A percentile compares a stretch with the other conserved stretches of the same genome.
Evolutionary conservation across 768 basidiomycete species (phyloP).

Genomic region (Leucosporidium yakuticum): DNA sequence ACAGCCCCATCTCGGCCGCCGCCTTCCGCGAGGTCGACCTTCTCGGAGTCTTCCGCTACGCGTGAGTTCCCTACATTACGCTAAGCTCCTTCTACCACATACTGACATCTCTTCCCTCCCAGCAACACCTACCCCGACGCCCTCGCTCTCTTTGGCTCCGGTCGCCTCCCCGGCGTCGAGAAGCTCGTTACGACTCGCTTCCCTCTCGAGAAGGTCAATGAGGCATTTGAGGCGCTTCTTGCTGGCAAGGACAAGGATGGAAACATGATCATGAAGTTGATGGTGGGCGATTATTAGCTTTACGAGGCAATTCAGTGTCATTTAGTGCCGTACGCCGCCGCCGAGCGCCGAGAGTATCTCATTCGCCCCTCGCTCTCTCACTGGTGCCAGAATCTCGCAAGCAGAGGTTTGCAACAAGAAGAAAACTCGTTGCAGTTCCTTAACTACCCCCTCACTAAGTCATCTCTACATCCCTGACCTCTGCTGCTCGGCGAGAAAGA

Average conservation of each 20-base stretch:
- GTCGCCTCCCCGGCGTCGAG: constrained; percentile 58
- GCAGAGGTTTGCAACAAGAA: too few species aligned
- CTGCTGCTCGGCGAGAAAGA: too few species aligned
- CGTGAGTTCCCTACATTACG: constrained; percentile 43
- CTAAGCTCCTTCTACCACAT: constrained; percentile 52
- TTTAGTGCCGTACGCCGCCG: background rate
- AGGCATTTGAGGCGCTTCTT: constrained; percentile 75
- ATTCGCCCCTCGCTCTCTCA: too few species aligned
- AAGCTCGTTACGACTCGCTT: constrained; percentile 46
- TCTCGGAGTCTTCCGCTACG: constrained; percentile 50
- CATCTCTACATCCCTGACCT: too few species aligned
- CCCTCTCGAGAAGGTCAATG: constrained; percentile 56
- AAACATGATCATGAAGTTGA: constrained; percentile 79
- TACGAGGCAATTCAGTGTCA: background rate
- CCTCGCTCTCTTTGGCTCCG: constrained; percentile 65
- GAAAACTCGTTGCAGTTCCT: too few species aligned
- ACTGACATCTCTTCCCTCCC: background rate
- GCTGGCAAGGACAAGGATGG: constrained; percentile 72
- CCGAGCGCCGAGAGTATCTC: too few species aligned
- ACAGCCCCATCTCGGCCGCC: constrained; percentile 70
- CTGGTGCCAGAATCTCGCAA: too few species aligned
- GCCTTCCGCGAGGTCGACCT: constrained; percentile 87
- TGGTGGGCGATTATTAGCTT: constrained; percentile 51
- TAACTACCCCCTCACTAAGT: too few species aligned
- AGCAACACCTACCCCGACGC: constrained; percentile 87